Percentiles rank a stretch among this genome's conserved stretches.
Conservation (phyloP, 495 filamentous ascomycete genomes). For the Glonium stellatum region DNA sequence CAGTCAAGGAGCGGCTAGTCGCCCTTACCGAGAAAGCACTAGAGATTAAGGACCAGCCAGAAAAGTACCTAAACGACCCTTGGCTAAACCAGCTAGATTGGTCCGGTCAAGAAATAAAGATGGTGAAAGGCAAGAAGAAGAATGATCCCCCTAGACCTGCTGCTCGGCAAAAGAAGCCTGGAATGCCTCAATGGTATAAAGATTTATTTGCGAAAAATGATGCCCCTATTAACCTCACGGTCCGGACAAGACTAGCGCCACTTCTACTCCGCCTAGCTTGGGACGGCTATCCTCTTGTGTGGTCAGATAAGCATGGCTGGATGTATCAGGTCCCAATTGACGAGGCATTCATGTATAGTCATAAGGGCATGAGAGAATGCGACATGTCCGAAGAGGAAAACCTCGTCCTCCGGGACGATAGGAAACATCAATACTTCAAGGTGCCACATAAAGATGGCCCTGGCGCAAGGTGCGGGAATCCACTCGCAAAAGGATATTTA, state of each 20-base stretch:
- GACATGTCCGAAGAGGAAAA: conserved; percentile 71
- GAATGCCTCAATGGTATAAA: conserved; percentile 95
- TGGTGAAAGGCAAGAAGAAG: conserved; percentile 87
- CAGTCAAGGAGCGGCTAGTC: conserved; percentile 64
- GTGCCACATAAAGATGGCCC: conserved; percentile 94
- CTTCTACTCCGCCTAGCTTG: conserved; percentile 77
- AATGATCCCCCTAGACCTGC: conserved; percentile 67
- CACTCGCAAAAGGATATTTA: conserved; percentile 84
- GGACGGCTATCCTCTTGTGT: conserved; percentile 83
- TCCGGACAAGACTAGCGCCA: conserved; percentile 81
- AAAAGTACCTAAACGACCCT: conserved; percentile 65
- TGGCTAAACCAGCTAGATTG: conserved; percentile 95
- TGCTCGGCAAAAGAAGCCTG: conserved; percentile 82
- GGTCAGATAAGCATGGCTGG: conserved; percentile 91
- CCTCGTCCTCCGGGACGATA: conserved; percentile 57
- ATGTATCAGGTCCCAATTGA: conserved; percentile 69
- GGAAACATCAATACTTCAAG: conserved; percentile 70
- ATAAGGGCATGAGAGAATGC: conserved; percentile 63
- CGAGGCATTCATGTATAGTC: conserved; percentile 56
- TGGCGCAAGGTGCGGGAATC: conserved; percentile 70
- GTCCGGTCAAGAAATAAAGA: conserved; percentile 83
- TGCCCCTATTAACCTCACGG: conserved; percentile 64
- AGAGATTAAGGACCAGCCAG: conserved; percentile 58
- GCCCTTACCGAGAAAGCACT: conserved; percentile 69
- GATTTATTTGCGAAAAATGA: conserved; percentile 66